phyloP scores from a whole-genome alignment of 2,329 filamentous ascomycete species.

The Paramyrothecium roridum region DNA sequence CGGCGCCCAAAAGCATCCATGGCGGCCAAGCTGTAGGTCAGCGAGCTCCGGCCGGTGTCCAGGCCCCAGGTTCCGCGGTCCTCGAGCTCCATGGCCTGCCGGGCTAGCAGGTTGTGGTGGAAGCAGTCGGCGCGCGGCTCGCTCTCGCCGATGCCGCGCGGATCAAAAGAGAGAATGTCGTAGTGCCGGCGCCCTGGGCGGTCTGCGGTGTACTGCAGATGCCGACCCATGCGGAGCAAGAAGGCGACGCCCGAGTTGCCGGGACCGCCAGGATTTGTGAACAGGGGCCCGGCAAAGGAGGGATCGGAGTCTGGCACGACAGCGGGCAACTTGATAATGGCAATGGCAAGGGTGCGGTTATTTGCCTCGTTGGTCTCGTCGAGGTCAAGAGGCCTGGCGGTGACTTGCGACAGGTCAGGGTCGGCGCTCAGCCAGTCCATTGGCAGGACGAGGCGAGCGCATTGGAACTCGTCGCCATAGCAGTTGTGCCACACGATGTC shows the following conservation, averaged over 20 bases:
- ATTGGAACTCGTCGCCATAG: neutral
- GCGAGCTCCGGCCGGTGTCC: conserved; percentile 7
- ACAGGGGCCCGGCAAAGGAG: conserved; percentile 37
- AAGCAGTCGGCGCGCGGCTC: conserved; percentile 37
- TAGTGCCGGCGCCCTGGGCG: conserved; percentile 28
- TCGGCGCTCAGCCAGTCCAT: neutral
- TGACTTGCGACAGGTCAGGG: neutral
- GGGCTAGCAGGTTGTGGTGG: conserved; percentile 20
- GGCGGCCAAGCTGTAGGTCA: conserved; percentile 23
- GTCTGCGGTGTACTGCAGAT: conserved; percentile 24
- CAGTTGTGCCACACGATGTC: neutral
- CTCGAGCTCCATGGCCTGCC: conserved; percentile 25
- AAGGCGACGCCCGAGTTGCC: conserved; percentile 35
- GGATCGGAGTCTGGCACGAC: conserved; percentile 31
- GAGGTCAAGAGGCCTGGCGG: no score
- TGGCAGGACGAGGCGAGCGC: neutral
- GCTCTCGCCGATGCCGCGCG: conserved; percentile 35
- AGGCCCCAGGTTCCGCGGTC: conserved; percentile 24
- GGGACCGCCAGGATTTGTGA: conserved; percentile 43
- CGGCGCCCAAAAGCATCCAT: conserved; percentile 20
- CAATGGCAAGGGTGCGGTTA: conserved; percentile 29
- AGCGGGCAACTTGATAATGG: conserved; percentile 38
- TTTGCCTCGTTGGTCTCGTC: conserved; percentile 8
- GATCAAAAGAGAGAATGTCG: conserved; percentile 41
- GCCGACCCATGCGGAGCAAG: conserved; percentile 17